Conservation (phyloP, 805 yeast genomes). For the Alloascoidea africana region DNA sequence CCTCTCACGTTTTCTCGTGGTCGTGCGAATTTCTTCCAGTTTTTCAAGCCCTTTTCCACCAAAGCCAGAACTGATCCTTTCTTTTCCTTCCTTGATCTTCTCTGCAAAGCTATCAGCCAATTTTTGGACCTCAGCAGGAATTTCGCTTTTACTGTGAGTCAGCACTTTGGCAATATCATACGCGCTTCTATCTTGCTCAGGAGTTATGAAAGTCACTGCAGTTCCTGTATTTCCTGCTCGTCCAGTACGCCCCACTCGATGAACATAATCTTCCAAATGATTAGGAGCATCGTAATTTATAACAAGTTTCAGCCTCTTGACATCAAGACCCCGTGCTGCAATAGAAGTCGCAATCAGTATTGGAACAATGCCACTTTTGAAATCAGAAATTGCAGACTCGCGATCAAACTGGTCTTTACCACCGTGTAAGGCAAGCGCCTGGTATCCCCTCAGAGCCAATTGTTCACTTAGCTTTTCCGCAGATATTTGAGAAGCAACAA, state of each 20-base stretch:
- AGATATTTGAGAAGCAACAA: slow-evolving; percentile 77
- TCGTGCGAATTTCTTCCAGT: slow-evolving; percentile 45
- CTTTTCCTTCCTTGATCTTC: slow-evolving; percentile 54
- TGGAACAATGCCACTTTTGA: slow-evolving; percentile 38
- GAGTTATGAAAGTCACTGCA: slow-evolving; percentile 58
- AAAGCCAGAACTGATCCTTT: slow-evolving; percentile 58
- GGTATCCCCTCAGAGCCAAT: slow-evolving; percentile 35
- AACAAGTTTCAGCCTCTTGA: slow-evolving; percentile 70
- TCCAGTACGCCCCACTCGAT: slow-evolving; percentile 92
- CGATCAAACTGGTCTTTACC: slow-evolving; percentile 84
- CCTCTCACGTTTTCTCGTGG: slow-evolving; percentile 32
- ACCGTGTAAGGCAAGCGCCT: slow-evolving; percentile 63
- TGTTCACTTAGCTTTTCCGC: slow-evolving; percentile 59
- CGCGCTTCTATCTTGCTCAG: slow-evolving; percentile 47
- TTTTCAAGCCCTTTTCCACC: slow-evolving; percentile 88
- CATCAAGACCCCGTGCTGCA: slow-evolving; percentile 91
- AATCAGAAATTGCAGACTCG: slow-evolving; percentile 55
- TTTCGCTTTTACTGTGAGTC: slow-evolving; percentile 35
- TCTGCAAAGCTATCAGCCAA: slow-evolving; percentile 41
- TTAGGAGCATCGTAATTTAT: slow-evolving; percentile 72
- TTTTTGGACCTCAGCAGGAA: slow-evolving; percentile 33
- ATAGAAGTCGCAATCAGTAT: slow-evolving; percentile 84
- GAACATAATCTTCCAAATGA: slow-evolving; percentile 91
- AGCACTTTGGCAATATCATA: slow-evolving; percentile 58
- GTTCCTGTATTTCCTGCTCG: slow-evolving; percentile 72